Evolutionary conservation across 73 alveolate genomes (phyloP).

Genomic region (Paramecium sonneborni): DNA sequence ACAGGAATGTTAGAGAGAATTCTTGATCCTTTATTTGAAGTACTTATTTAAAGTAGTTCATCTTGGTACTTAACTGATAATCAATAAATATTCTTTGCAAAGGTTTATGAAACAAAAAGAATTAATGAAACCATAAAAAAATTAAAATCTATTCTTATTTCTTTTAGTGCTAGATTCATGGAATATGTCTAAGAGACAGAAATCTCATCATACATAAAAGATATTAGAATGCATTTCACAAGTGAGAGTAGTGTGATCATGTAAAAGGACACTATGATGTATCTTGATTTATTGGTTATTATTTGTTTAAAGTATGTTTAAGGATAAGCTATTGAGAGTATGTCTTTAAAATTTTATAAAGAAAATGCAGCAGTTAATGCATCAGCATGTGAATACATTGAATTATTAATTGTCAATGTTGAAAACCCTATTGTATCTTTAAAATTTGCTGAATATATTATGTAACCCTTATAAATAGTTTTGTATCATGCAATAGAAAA

Average conservation of each 20-base stretch:
- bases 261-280: constrained; percentile 49
- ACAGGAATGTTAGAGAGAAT: constrained; percentile 61
- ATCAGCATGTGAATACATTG: constrained; percentile 68
- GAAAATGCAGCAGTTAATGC: constrained; percentile 71
- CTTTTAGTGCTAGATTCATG: constrained; percentile 58
- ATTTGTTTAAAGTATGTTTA: constrained; percentile 58
- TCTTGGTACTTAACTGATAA: constrained; percentile 63
- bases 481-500: constrained; percentile 59
- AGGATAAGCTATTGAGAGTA: constrained; percentile 68
- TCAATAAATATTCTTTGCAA: constrained; percentile 53
- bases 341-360: constrained; percentile 58
- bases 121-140: constrained; percentile 66
- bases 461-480: constrained; percentile 57
- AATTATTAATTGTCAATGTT: constrained; percentile 54
- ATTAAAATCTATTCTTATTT: constrained; percentile 55
- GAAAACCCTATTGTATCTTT: constrained; percentile 57
- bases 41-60: constrained; percentile 52
- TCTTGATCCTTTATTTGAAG: constrained; percentile 66
- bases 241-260: constrained; percentile 38
- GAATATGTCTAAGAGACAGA: constrained; percentile 42
- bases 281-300: constrained; percentile 58
- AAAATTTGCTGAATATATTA: constrained; percentile 56
- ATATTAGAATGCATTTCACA: constrained; percentile 63
- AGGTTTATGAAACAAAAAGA: constrained; percentile 61
- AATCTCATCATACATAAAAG: constrained; percentile 38